phyloP scores from a whole-genome alignment of 2,329 filamentous ascomycete genomes.

The Phyllachora maydis region DNA sequence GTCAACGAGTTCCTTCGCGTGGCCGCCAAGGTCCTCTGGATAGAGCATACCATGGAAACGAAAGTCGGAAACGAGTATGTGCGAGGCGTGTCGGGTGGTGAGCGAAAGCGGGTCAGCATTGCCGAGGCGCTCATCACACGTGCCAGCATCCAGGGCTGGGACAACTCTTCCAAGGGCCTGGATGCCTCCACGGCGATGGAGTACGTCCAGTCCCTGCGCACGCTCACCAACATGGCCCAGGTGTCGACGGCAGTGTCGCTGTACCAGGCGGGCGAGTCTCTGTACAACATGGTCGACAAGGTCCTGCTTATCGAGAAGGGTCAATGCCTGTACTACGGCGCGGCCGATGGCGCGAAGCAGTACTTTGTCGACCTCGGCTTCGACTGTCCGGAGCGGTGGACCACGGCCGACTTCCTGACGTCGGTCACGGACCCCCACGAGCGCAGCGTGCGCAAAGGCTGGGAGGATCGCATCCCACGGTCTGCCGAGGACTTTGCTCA shows the following conservation, averaged over 20 bases:
- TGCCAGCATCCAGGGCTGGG: conserved; percentile 43
- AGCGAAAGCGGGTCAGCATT: conserved; percentile 57
- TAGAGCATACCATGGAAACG: conserved; percentile 44
- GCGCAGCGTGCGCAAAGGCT: conserved; percentile 44
- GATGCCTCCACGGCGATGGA: conserved; percentile 49
- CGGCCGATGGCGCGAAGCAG: conserved; percentile 34
- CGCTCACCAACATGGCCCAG: conserved; percentile 44
- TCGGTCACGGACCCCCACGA: conserved; percentile 56
- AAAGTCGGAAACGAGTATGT: conserved; percentile 49
- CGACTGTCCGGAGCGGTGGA: conserved; percentile 32
- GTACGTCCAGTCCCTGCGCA: conserved; percentile 43
- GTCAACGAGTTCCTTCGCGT: conserved; percentile 41
- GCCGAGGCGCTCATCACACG: conserved; percentile 33
- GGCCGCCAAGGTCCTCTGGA: conserved; percentile 26
- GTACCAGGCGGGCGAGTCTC: conserved; percentile 40
- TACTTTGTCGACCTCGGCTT: conserved; percentile 53
- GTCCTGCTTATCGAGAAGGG: conserved; percentile 47
- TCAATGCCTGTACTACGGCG: conserved; percentile 47
- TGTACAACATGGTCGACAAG: conserved; percentile 47
- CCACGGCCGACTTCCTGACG: conserved; percentile 61
- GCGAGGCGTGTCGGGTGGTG: conserved; percentile 38
- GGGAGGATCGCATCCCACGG: conserved; percentile 45
- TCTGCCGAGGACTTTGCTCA: conserved; percentile 45
- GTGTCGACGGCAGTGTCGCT: conserved; percentile 39
- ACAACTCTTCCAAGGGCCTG: conserved; percentile 47